Evolutionary conservation across 2,329 filamentous ascomycete genomes (phyloP).

Genomic region (Talaromyces sp.): DNA sequence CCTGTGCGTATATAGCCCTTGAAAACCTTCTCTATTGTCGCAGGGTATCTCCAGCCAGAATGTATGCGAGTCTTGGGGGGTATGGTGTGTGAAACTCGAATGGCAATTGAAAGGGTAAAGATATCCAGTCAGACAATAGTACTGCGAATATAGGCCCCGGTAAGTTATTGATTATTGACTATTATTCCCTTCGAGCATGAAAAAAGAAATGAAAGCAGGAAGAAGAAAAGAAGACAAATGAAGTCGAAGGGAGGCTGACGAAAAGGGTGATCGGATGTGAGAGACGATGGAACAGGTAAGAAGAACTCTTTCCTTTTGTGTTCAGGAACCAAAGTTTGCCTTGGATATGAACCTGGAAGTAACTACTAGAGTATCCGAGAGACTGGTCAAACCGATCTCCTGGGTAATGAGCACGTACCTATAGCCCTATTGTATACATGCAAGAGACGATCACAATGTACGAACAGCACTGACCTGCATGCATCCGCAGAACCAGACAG

Average conservation of each 20-base stretch:
- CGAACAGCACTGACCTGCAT: slow-evolving; percentile 1
- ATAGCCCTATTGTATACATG: not conserved
- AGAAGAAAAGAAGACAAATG: slow-evolving; percentile 4
- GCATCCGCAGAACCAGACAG: too few species aligned
- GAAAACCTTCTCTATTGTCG: not conserved
- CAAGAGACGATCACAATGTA: not conserved
- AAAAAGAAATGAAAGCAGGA: too few species aligned
- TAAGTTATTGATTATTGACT: not conserved
- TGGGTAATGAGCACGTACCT: not conserved
- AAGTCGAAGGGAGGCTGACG: not conserved
- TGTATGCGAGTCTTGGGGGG: not conserved
- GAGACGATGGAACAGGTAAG: not conserved
- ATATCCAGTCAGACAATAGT: not conserved
- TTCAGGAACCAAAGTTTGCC: not conserved
- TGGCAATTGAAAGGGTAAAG: not conserved
- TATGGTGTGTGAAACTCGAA: slow-evolving; percentile 2
- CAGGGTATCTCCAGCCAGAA: not conserved
- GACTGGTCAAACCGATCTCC: not conserved
- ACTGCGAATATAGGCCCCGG: not conserved
- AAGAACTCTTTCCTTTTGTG: not conserved
- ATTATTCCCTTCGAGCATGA: not conserved
- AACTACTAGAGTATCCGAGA: not conserved
- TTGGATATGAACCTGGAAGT: not conserved
- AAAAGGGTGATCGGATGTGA: not conserved
- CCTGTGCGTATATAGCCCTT: not conserved